These are phyloP conservation scores for Mucor velutinosus DNA, from an alignment of 371 early-diverging fungal genomes.

Conservation along the genomic window DNA sequence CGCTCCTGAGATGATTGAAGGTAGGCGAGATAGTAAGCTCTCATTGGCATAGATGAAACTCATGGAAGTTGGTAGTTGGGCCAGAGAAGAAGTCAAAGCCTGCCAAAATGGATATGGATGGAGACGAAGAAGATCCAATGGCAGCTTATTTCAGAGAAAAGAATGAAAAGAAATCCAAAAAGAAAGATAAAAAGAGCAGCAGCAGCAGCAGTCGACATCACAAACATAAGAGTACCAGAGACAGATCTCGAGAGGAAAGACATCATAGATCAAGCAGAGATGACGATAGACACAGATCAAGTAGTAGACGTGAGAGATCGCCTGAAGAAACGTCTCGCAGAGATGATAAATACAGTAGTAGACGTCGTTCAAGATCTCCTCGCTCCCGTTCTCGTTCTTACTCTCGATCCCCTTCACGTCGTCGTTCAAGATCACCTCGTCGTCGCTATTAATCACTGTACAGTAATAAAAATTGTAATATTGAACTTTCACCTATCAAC, in stretches of 20 bases:
- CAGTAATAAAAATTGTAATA: too few species aligned
- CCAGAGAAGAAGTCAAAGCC: slow-evolving; percentile 23
- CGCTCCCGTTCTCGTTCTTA: not conserved
- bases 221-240: slow-evolving; percentile 23
- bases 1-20: slow-evolving; percentile 60
- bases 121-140: slow-evolving; percentile 88
- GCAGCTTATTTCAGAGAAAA: slow-evolving; percentile 66
- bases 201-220: slow-evolving; percentile 26
- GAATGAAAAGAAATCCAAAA: slow-evolving; percentile 43
- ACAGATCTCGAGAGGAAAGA: slow-evolving; percentile 5
- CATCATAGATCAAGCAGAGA: not conserved
- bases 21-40: slow-evolving; percentile 10
- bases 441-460: not conserved
- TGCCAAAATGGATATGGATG: slow-evolving; percentile 34
- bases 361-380: not conserved
- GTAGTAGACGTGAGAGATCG: slow-evolving; percentile 3
- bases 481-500: too few species aligned
- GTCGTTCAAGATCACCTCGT: not conserved
- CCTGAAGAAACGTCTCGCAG: not conserved
- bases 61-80: not conserved
- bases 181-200: slow-evolving; percentile 27
- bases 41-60: not conserved
- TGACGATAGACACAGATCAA: slow-evolving; percentile 3
- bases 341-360: not conserved
- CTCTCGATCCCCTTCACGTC: not conserved